phyloP scores from a whole-genome alignment of 768 basidiomycete genomes.

The Leucosporidium yakuticum region DNA sequence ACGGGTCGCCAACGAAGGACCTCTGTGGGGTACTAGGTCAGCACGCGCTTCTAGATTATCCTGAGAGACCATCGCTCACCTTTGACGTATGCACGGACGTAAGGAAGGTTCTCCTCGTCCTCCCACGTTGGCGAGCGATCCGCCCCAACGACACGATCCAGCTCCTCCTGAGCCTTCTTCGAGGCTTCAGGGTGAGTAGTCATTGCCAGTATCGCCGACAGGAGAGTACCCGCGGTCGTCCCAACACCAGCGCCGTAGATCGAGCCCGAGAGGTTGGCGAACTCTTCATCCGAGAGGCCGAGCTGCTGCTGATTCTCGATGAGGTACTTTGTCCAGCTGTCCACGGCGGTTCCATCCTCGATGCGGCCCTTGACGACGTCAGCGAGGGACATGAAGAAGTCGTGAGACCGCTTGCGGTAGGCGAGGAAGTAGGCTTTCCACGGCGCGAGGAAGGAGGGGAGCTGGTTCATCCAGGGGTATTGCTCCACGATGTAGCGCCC shows the following conservation, averaged over 20 bases:
- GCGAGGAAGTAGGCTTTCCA: conserved; percentile 27
- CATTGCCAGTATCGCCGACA: conserved; percentile 19
- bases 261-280: conserved; percentile 1
- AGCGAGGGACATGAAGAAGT: conserved; percentile 24
- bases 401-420: conserved; percentile 15
- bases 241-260: conserved; percentile 20
- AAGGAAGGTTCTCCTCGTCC: conserved; percentile 32
- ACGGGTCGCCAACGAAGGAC: conserved; percentile 31
- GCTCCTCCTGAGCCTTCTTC: conserved; percentile 33
- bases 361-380: conserved; percentile 28
- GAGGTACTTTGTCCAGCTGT: conserved; percentile 18
- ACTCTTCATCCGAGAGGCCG: conserved; percentile 13
- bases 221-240: conserved; percentile 24
- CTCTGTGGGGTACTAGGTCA: too few relatives aligned
- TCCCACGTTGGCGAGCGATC: conserved; percentile 33
- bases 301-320: conserved; percentile 18
- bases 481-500: conserved; percentile 31
- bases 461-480: conserved; percentile 22
- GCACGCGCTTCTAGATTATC: too few relatives aligned
- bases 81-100: conserved; percentile 26
- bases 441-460: conserved; percentile 32
- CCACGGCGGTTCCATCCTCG: conserved; percentile 7
- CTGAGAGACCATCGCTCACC: too few relatives aligned
- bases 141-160: conserved; percentile 33
- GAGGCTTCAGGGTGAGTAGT: conserved; percentile 12